Base-by-base conservation (phyloP, 257 asterid species). In the Solanum raphanifolium region DNA sequence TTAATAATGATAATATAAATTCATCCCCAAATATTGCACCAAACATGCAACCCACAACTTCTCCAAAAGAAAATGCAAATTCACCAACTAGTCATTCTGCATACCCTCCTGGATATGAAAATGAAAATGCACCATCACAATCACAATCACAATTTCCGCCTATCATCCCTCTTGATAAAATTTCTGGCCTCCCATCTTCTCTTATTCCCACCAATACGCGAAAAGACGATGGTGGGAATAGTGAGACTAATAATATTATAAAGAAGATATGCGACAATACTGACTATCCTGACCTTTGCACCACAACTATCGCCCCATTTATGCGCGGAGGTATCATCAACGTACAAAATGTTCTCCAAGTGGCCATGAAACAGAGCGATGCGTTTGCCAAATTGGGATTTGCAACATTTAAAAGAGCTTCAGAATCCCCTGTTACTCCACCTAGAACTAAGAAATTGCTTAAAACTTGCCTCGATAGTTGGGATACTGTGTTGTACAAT, bases 231-330 rank as follows among this genome's bases (percentile, higher is more conserved):
- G 9, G 10, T 48, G 5, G 6, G 7, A 83, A 9, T 34, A 16
- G 20, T 16, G 23, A 78, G 29, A 34, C 35, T 15, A 87, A 83
- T 32, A 23, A 46, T 4, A 38, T 35, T 9, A 48, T 90, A 13
- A 66, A 86, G 52, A 86, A 88, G 55, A 90, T 90, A 27, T 91
- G 94, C 36, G 72, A 65, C 31, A 68, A 87, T 25, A 92, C 93
- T 1, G 93, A 92, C 31, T 38, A 84, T 48, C 92, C 93, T 8
- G 25, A 52, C n/a, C 88, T 92, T 41, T 92, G 94, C 86, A 15
- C 86, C 27, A n/a, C 87, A 84, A 88, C 90, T 0, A 36, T 91
- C 4, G 55, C 18, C 13, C 93, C 94, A 5, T 18, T 72, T 31
- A 16, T 27, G 32, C 68, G 65, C 1, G 83, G 48, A 5, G 87